phyloP scores from a whole-genome alignment of 2,329 filamentous ascomycete genomes.

The Hypoxylon sp. region DNA sequence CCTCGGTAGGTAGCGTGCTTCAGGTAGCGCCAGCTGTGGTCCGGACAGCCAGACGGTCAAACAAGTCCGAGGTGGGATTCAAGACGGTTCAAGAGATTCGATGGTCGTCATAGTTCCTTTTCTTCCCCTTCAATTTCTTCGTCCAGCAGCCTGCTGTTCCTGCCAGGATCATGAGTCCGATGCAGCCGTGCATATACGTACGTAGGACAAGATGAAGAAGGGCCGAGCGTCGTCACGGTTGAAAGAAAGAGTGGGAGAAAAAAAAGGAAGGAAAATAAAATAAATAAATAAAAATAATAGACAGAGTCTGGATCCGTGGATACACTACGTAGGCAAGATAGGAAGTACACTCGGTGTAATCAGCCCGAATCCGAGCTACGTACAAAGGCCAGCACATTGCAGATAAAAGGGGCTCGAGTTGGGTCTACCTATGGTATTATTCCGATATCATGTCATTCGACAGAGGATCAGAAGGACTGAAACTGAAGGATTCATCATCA shows the following conservation, averaged over 20 bases:
- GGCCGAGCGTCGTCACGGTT: conserved; percentile 25
- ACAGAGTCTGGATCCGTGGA: conserved; percentile 5
- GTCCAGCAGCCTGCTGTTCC: conserved; percentile 15
- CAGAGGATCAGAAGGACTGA: not conserved
- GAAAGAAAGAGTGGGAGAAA: not conserved
- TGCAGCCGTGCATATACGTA: conserved; percentile 28
- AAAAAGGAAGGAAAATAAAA: conserved; percentile 6
- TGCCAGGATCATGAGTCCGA: conserved; percentile 24
- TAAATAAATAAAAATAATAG: conserved; percentile 28
- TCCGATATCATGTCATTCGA: not conserved
- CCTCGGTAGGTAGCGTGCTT: conserved; percentile 16
- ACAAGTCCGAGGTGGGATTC: conserved; percentile 5
- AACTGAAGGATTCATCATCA: conserved; percentile 17
- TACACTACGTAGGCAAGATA: conserved; percentile 2
- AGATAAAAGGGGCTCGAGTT: conserved; percentile 22
- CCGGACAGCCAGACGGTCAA: not conserved
- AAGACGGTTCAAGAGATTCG: no score
- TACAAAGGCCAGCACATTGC: not conserved
- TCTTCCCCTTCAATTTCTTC: conserved; percentile 13
- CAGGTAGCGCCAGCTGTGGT: conserved; percentile 13
- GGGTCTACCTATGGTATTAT: not conserved
- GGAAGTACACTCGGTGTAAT: conserved; percentile 7
- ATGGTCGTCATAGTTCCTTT: not conserved
- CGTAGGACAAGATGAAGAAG: conserved; percentile 27
- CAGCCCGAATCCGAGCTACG: no score